These are phyloP conservation scores for Cercospora beticola DNA, from an alignment of 2,329 filamentous ascomycete genomes.

Conservation along the genomic window DNA sequence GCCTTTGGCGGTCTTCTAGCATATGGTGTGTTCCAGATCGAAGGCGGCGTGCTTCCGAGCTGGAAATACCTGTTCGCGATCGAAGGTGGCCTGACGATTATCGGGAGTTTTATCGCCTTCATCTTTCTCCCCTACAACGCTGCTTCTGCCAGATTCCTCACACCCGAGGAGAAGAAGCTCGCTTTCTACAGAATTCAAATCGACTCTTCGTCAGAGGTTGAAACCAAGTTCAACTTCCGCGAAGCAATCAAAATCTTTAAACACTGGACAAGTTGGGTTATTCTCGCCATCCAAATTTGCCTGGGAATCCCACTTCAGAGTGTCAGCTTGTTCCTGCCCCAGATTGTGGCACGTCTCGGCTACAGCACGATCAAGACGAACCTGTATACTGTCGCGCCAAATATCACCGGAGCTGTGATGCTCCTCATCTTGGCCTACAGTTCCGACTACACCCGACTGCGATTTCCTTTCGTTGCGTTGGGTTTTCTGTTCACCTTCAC, in stretches of 20 bases:
- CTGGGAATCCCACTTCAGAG: slow-evolving; percentile 60
- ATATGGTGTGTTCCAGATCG: slow-evolving; percentile 62
- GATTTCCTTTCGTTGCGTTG: slow-evolving; percentile 72
- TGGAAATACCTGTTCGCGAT: slow-evolving; percentile 69
- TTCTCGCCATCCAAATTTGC: slow-evolving; percentile 59
- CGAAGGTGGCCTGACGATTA: slow-evolving; percentile 58
- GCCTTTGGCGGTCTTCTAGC: slow-evolving; percentile 62
- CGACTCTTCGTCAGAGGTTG: slow-evolving; percentile 67
- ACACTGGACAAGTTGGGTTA: slow-evolving; percentile 54
- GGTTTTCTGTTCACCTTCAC: slow-evolving; percentile 73
- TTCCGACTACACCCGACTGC: slow-evolving; percentile 64
- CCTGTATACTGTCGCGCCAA: slow-evolving; percentile 78
- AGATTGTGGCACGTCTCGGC: slow-evolving; percentile 56
- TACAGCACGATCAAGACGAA: slow-evolving; percentile 67
- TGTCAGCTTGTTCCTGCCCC: slow-evolving; percentile 58
- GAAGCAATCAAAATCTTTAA: slow-evolving; percentile 56
- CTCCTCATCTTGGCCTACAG: slow-evolving; percentile 70
- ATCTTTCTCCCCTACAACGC: slow-evolving; percentile 68
- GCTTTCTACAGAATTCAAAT: slow-evolving; percentile 73
- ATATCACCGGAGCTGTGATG: slow-evolving; percentile 70
- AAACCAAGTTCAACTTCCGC: slow-evolving; percentile 55
- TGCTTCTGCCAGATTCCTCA: slow-evolving; percentile 64
- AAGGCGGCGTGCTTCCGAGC: slow-evolving; percentile 49
- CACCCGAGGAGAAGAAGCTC: slow-evolving; percentile 63
- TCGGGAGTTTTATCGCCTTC: slow-evolving; percentile 61